Evolutionary conservation across 2,329 filamentous ascomycete species (phyloP), one percentile per base, ranked within the genome.

Genomic region (Aquanectria penicillioides): DNA sequence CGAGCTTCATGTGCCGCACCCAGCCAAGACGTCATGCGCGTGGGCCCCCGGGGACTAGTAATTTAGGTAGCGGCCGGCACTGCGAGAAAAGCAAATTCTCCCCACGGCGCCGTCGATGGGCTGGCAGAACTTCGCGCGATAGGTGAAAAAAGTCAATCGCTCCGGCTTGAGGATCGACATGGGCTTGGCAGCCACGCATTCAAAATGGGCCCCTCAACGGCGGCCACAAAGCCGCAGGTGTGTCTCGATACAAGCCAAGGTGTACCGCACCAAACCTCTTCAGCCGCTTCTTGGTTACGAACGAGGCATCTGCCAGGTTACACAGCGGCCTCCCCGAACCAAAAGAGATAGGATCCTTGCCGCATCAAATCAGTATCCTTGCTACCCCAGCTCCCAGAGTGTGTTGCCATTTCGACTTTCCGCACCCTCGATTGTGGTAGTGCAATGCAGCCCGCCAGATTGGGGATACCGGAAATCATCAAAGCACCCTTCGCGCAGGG

Each of bases 21-120:
- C 55, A 66, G 64, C 65, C 59, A 69, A 68, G 64, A 70, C 68
- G 67, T 70, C 68, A 70, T 70, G 62, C 40, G 51, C 28, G 59
- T 70, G 63, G 67, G 61, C 38, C 49, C 58, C 63, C 37, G 63
- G 65, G 66, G 64, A 62, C 67, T 61, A 63, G 43, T 41, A 60
- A 67, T 56, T 57, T 61, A 63, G 64, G 57, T 57, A 57, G 57
- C 61, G 59, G 61, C 55, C 66, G 68, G 67, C 66, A 70, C 61
- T 70, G 68, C 51, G 58, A 34, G 64, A 70, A 68, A 70, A 70
- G 68, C 68, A 70, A 70, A 67, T 61, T 38, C 50, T 59, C 66
- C 59, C 64, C 57, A 61, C 61, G 52, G 44, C 48, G 23, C 44
- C 48, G 38, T 56, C 48, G 29, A 61, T 64, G 57, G 49, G 41